Conservation (phyloP, 345 rosid genomes). For the Turritis glabra region DNA sequence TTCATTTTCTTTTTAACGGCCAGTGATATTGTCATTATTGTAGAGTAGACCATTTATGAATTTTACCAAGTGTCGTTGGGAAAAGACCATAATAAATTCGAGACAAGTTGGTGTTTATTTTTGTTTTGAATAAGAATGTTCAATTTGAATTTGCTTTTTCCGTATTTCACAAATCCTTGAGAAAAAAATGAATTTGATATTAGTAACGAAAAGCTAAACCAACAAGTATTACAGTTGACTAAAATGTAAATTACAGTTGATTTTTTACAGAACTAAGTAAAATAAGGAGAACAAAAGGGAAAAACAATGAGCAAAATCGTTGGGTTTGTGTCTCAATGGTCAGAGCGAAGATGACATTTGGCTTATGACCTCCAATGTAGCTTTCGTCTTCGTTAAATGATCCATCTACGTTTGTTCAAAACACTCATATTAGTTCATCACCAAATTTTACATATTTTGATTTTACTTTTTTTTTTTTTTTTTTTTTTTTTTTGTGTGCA, state of each 20-base stretch:
- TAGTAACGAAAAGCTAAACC: slow-evolving; percentile 2
- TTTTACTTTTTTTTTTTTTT: too few relatives aligned
- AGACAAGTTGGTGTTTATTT: slow-evolving; percentile 3
- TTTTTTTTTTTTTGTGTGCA: too few relatives aligned
- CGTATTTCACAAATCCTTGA: not conserved
- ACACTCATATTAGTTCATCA: not conserved
- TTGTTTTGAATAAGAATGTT: not conserved
- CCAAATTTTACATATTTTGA: not conserved
- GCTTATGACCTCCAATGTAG: slow-evolving; percentile 41
- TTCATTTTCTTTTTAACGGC: not conserved
- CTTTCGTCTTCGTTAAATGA: slow-evolving; percentile 43
- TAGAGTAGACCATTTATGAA: slow-evolving; percentile 20
- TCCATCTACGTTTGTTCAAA: slow-evolving; percentile 35
- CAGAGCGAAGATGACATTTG: slow-evolving; percentile 44
- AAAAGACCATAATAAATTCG: slow-evolving; percentile 20
- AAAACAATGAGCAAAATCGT: slow-evolving; percentile 20
- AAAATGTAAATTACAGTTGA: slow-evolving; percentile 13
- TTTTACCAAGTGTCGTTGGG: not conserved
- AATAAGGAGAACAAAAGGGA: not conserved
- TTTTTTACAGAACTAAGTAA: slow-evolving; percentile 17
- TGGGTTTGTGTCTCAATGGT: not conserved
- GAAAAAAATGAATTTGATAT: not conserved
- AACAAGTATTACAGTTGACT: not conserved
- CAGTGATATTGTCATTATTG: not conserved
- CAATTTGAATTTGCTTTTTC: slow-evolving; percentile 18